Evolutionary conservation across 2,329 filamentous ascomycete species (phyloP).

Genomic region (Pseudogymnoascus sp.): DNA sequence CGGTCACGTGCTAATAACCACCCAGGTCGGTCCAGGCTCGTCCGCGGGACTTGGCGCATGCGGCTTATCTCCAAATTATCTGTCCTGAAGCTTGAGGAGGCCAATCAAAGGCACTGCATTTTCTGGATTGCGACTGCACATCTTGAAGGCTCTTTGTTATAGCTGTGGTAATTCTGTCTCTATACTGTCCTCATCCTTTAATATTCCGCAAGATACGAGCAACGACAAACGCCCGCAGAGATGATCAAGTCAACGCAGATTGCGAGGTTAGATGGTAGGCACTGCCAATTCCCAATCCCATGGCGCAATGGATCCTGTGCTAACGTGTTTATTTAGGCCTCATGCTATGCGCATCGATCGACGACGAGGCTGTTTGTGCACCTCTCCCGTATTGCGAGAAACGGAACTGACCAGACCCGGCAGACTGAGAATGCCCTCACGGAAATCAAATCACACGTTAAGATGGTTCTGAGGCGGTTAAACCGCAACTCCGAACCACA

Average conservation of each 20-base stretch:
- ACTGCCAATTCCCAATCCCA: not conserved
- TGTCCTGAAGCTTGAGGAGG: not conserved
- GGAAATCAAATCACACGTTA: conserved; percentile 85
- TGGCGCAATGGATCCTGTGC: not conserved
- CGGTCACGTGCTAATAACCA: conserved; percentile 4
- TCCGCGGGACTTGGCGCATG: not conserved
- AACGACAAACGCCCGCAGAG: conserved; percentile 10
- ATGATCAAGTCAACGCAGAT: conserved; percentile 89
- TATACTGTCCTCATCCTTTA: not conserved
- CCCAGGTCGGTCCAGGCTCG: conserved; percentile 4
- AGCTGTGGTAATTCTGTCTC: not conserved
- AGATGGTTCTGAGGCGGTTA: conserved; percentile 80
- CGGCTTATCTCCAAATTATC: conserved; percentile 5
- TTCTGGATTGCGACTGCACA: conserved; percentile 12
- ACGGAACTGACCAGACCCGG: not conserved
- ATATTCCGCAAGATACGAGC: not conserved
- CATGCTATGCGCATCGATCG: conserved; percentile 88
- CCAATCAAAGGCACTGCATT: conserved; percentile 3
- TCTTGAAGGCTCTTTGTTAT: not conserved
- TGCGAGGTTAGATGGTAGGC: conserved; percentile 75
- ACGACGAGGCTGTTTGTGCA: conserved; percentile 65
- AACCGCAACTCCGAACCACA: conserved; percentile 84
- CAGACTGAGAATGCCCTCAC: conserved; percentile 65
- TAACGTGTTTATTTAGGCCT: conserved; percentile 55
- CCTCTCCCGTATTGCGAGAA: not conserved